Evolutionary conservation across 352 stramenopile genomes (phyloP).

Genomic region (Pythium sp.): DNA sequence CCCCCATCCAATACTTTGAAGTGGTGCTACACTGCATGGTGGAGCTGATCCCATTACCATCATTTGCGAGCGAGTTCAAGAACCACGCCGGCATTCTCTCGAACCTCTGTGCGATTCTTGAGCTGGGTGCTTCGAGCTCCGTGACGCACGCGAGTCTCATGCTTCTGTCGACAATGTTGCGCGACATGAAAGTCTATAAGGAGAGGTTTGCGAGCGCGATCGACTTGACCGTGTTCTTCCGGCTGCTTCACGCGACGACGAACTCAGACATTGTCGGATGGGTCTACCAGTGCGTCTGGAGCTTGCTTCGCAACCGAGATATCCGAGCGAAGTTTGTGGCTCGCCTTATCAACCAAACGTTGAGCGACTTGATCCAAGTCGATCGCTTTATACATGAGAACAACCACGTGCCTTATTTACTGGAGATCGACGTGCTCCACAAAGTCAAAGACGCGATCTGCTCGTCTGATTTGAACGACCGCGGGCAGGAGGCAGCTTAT

Average conservation of each 20-base stretch:
- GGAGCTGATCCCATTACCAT: neutral
- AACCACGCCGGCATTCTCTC: neutral
- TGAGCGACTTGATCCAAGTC: neutral
- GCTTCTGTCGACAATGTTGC: neutral
- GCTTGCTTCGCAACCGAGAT: neutral
- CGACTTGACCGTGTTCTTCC: neutral
- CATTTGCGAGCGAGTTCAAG: neutral
- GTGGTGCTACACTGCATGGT: neutral
- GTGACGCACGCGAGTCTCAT: slow-evolving; percentile 1
- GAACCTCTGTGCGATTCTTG: neutral
- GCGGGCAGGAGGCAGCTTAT: neutral
- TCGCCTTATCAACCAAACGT: neutral
- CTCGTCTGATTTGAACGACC: neutral
- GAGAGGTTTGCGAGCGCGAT: neutral
- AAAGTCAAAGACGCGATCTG: neutral
- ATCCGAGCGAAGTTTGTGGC: neutral
- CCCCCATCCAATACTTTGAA: neutral
- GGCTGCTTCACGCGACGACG: neutral
- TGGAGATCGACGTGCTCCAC: neutral
- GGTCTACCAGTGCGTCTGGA: neutral
- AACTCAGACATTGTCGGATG: neutral
- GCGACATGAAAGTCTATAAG: neutral
- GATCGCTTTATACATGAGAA: neutral
- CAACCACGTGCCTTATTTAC: neutral
- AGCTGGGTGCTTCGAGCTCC: neutral